Evolutionary conservation across 108 stramenopile genomes (phyloP).

Genomic region (Nitzschia palea): DNA sequence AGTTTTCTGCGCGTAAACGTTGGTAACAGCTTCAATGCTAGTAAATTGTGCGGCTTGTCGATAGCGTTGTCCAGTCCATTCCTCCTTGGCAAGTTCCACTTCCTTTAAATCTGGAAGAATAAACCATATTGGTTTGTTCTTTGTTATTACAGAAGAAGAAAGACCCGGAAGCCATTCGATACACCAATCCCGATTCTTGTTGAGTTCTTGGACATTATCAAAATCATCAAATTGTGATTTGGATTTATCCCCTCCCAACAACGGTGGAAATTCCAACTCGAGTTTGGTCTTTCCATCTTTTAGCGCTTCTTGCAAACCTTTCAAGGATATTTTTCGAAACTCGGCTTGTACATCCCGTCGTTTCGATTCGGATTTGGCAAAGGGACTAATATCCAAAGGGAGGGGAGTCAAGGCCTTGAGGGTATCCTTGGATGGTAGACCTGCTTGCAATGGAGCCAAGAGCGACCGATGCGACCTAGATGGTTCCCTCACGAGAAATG

Average conservation of each 20-base stretch:
- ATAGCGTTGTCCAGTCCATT: conserved; percentile 72
- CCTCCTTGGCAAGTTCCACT: conserved; percentile 67
- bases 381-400: conserved; percentile 71
- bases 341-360: conserved; percentile 60
- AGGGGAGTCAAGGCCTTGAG: conserved; percentile 36
- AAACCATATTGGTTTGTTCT: conserved; percentile 48
- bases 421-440: not conserved
- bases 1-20: conserved; percentile 28
- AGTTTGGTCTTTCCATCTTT: conserved; percentile 33
- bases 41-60: conserved; percentile 61
- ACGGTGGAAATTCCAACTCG: conserved; percentile 85
- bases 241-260: conserved; percentile 60
- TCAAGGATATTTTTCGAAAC: conserved; percentile 49
- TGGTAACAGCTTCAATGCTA: conserved; percentile 74
- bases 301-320: conserved; percentile 46
- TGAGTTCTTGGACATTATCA: conserved; percentile 84
- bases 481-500: too few relatives aligned
- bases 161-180: conserved; percentile 56
- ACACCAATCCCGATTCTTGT: conserved; percentile 82
- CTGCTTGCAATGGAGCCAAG: not conserved
- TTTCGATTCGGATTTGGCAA: conserved; percentile 68
- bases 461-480: too few relatives aligned
- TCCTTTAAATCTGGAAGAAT: conserved; percentile 85
- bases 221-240: conserved; percentile 89
- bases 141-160: not conserved